Conservation (phyloP, 352 stramenopile species). For the Phytophthora pistaciae region DNA sequence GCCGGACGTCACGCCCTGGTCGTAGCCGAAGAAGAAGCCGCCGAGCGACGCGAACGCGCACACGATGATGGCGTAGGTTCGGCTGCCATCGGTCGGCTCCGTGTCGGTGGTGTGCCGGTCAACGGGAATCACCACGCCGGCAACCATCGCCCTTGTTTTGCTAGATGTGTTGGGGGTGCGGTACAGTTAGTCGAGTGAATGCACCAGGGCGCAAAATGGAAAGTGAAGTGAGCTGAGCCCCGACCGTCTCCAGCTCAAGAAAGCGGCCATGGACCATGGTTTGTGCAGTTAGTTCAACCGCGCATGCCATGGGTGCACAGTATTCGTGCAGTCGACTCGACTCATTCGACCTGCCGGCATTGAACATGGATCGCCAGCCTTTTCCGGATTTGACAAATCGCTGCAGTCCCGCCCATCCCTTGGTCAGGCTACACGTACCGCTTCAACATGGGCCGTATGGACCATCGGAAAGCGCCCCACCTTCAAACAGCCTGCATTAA, state of each 20-base stretch:
- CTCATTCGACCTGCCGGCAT: neutral
- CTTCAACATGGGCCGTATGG: constrained; percentile 20
- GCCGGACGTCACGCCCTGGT: constrained; percentile 39
- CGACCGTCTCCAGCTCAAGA: neutral
- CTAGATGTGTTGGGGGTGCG: neutral
- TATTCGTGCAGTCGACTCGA: constrained; percentile 12
- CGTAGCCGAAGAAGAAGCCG: constrained; percentile 47
- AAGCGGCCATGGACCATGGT: too few relatives aligned
- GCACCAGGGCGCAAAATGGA: constrained; percentile 26
- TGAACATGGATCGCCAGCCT: constrained; percentile 20
- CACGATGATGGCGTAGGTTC: constrained; percentile 42
- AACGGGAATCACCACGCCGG: constrained; percentile 21
- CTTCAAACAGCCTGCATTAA: too few relatives aligned
- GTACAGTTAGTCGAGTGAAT: neutral
- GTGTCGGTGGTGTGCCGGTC: constrained; percentile 20
- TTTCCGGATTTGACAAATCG: constrained; percentile 30
- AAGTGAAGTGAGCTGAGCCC: constrained; percentile 25
- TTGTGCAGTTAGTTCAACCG: constrained; percentile 6
- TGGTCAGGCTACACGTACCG: constrained; percentile 1
- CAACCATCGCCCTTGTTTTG: constrained; percentile 8
- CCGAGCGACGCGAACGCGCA: constrained; percentile 40
- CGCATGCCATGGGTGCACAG: neutral
- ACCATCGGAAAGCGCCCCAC: constrained; percentile 15
- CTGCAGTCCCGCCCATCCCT: constrained; percentile 5
- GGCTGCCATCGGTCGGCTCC: constrained; percentile 28